Evolutionary conservation across 2,329 filamentous ascomycete species (phyloP).

Genomic region (Aureobasidium mangrovei): DNA sequence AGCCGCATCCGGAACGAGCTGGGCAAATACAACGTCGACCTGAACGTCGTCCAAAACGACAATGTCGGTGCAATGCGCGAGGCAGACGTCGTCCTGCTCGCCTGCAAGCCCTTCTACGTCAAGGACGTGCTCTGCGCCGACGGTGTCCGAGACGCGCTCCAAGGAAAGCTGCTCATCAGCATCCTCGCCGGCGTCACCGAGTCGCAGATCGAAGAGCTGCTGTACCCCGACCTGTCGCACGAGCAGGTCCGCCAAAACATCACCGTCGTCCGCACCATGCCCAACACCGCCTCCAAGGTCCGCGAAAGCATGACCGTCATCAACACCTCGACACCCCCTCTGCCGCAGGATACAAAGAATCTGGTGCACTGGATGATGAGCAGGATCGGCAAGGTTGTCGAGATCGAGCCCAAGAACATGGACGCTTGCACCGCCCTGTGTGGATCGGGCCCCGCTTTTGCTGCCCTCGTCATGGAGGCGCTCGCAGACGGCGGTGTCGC

Average conservation of each 20-base stretch:
- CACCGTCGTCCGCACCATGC: conserved; percentile 69
- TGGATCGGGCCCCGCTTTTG: conserved; percentile 68
- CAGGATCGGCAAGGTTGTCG: conserved; percentile 61
- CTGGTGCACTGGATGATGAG: conserved; percentile 71
- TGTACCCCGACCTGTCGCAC: conserved; percentile 49
- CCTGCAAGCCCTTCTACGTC: conserved; percentile 73
- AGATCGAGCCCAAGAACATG: conserved; percentile 59
- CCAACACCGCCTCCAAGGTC: conserved; percentile 73
- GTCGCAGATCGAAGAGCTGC: conserved; percentile 54
- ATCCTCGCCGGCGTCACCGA: conserved; percentile 71
- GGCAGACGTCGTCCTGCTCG: conserved; percentile 66
- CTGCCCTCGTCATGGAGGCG: conserved; percentile 65
- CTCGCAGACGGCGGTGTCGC: conserved; percentile 69
- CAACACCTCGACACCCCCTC: conserved; percentile 50
- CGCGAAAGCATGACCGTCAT: conserved; percentile 75
- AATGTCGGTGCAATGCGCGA: conserved; percentile 59
- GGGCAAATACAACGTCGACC: conserved; percentile 46
- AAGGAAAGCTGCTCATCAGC: conserved; percentile 72
- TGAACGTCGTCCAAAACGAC: conserved; percentile 58
- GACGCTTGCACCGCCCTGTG: conserved; percentile 66
- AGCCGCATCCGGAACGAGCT: conserved; percentile 60
- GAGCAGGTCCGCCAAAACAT: conserved; percentile 39
- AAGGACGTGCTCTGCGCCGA: conserved; percentile 56
- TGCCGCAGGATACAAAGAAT: conserved; percentile 43
- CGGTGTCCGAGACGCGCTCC: conserved; percentile 63